Percentiles rank a stretch among this genome's conserved stretches.
These are phyloP conservation scores for Aeschynomene evenia DNA, from an alignment of 306 rosid genomes.

Conservation along the genomic window DNA sequence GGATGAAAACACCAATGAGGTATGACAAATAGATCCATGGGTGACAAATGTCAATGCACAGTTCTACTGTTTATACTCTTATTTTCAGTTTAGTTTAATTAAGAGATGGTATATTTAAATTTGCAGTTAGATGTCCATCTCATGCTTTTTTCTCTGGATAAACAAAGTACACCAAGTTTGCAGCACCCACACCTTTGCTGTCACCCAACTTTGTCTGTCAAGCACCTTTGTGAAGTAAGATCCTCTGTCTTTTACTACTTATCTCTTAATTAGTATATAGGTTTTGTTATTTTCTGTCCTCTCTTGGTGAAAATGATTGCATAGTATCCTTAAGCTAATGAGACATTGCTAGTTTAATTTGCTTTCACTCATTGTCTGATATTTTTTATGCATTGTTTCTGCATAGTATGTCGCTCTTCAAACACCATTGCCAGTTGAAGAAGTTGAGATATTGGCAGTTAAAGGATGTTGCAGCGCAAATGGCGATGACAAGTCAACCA, in stretches of 20 bases:
- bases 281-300: neutral
- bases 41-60: slow-evolving; percentile 13
- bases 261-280: neutral
- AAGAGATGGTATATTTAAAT: slow-evolving; percentile 15
- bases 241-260: slow-evolving; percentile 23
- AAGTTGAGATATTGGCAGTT: slow-evolving; percentile 66
- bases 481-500: slow-evolving; percentile 34
- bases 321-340: neutral
- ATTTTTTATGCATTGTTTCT: slow-evolving; percentile 19
- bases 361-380: slow-evolving; percentile 14
- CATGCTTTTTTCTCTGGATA: slow-evolving; percentile 70
- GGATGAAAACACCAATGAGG: slow-evolving; percentile 71
- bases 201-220: slow-evolving; percentile 72
- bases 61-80: slow-evolving; percentile 25
- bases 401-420: slow-evolving; percentile 66
- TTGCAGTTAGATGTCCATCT: slow-evolving; percentile 80
- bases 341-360: slow-evolving; percentile 9
- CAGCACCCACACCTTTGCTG: slow-evolving; percentile 83
- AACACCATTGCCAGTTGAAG: slow-evolving; percentile 60
- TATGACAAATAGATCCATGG: slow-evolving; percentile 27
- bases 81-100: slow-evolving; percentile 27
- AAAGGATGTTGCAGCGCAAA: slow-evolving; percentile 37
- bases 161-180: slow-evolving; percentile 59
- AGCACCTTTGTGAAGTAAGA: slow-evolving; percentile 73
- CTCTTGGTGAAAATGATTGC: neutral